phyloP scores from a whole-genome alignment of 2,329 filamentous ascomycete species.

The Akanthomyces dipterigenus region DNA sequence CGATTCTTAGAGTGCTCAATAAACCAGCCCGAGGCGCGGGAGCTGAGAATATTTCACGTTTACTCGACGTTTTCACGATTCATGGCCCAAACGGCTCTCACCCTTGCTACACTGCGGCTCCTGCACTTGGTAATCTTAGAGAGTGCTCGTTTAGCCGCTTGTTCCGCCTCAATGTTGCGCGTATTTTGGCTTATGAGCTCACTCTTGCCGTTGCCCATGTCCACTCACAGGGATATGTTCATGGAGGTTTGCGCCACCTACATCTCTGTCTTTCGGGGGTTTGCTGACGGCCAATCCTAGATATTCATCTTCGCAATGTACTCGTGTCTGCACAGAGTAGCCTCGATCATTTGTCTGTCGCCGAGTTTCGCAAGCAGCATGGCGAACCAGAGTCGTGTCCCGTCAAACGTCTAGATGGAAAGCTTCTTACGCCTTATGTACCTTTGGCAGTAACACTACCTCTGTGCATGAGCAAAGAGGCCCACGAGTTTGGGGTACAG shows the following conservation, averaged over 20 bases:
- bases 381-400: neutral
- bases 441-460: neutral
- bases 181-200: conserved; percentile 5
- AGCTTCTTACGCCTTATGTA: neutral
- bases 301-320: neutral
- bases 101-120: conserved; percentile 4
- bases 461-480: neutral
- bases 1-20: neutral
- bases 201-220: conserved; percentile 9
- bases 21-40: neutral
- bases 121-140: neutral
- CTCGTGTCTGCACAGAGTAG: neutral
- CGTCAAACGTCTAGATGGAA: neutral
- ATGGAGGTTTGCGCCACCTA: conserved; percentile 10
- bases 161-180: conserved; percentile 6
- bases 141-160: neutral
- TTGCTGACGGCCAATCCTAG: neutral
- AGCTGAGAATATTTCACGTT: neutral
- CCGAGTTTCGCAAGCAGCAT: neutral
- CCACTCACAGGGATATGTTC: conserved; percentile 2
- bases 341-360: neutral
- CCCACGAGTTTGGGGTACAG: neutral
- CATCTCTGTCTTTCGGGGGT: neutral
- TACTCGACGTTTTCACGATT: conserved; percentile 8
- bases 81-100: neutral